These are phyloP conservation scores for Ceratocystiopsis minuta DNA, from an alignment of 2,329 filamentous ascomycete species.

Conservation along the genomic window DNA sequence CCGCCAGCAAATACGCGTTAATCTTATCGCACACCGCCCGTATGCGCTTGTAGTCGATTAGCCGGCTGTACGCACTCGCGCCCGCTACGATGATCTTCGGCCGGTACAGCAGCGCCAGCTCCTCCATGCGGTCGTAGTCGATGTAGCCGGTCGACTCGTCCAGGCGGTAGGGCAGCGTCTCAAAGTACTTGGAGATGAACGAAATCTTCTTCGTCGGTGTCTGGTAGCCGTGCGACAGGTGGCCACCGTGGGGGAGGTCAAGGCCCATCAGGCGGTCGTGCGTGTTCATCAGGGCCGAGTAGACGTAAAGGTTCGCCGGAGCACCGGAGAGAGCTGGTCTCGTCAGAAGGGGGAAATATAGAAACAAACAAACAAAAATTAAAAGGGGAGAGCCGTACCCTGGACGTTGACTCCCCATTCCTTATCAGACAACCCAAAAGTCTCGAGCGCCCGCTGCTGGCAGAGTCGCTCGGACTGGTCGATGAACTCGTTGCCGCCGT, in stretches of 20 bases:
- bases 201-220: conserved; percentile 90
- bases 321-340: conserved; percentile 53
- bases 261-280: conserved; percentile 96
- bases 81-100: conserved; percentile 93
- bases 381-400: conserved; percentile 29
- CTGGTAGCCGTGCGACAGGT: conserved; percentile 94
- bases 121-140: conserved; percentile 82
- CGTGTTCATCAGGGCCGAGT: conserved; percentile 78
- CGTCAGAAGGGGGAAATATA: conserved; percentile 4
- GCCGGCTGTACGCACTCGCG: conserved; percentile 84
- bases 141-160: conserved; percentile 83
- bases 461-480: conserved; percentile 79
- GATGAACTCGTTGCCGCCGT: conserved; percentile 92
- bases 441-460: conserved; percentile 74
- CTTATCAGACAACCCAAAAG: conserved; percentile 65
- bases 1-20: conserved; percentile 80
- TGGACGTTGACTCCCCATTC: conserved; percentile 98
- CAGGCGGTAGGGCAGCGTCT: conserved; percentile 87
- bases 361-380: neutral
- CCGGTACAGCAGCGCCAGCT: conserved; percentile 72
- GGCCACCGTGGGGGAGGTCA: conserved; percentile 88
- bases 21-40: conserved; percentile 79
- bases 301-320: conserved; percentile 73
- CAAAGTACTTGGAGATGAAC: conserved; percentile 97
- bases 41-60: conserved; percentile 91